Evolutionary conservation across 2,329 filamentous ascomycete genomes (phyloP).

Genomic region (Pseudopithomyces chartarum): DNA sequence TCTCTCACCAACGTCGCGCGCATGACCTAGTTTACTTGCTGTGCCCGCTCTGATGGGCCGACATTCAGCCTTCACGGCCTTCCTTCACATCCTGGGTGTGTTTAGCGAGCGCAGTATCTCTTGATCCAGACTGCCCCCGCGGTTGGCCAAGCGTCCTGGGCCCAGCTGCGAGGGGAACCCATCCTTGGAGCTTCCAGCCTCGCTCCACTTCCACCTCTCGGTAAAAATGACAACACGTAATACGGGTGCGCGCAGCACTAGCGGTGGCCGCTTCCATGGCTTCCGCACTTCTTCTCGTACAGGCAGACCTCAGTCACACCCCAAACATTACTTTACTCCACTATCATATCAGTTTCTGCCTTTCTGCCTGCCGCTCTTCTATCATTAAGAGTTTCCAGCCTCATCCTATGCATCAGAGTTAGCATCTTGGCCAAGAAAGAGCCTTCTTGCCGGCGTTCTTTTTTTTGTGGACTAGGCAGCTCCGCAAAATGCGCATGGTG

Average conservation of each 20-base stretch:
- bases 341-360: background rate
- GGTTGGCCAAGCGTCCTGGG: background rate
- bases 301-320: background rate
- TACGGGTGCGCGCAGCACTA: conserved; percentile 1
- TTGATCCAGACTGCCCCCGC: background rate
- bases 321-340: background rate
- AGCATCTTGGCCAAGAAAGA: too few species aligned
- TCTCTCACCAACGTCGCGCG: too few species aligned
- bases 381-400: too few species aligned
- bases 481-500: too few species aligned
- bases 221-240: background rate
- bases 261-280: background rate
- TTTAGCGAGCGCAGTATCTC: background rate
- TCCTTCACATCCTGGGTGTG: too few species aligned
- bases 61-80: too few species aligned
- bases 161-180: background rate
- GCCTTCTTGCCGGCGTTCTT: too few species aligned
- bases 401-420: too few species aligned
- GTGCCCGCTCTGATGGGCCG: too few species aligned
- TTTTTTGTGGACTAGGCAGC: too few species aligned
- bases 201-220: conserved; percentile 1
- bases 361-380: too few species aligned
- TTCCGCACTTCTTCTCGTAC: background rate
- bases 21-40: too few species aligned
- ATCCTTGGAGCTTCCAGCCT: background rate